Base-by-base conservation (phyloP, 1,284 basidiomycete genomes). In the Laetiporus sulphureus region DNA sequence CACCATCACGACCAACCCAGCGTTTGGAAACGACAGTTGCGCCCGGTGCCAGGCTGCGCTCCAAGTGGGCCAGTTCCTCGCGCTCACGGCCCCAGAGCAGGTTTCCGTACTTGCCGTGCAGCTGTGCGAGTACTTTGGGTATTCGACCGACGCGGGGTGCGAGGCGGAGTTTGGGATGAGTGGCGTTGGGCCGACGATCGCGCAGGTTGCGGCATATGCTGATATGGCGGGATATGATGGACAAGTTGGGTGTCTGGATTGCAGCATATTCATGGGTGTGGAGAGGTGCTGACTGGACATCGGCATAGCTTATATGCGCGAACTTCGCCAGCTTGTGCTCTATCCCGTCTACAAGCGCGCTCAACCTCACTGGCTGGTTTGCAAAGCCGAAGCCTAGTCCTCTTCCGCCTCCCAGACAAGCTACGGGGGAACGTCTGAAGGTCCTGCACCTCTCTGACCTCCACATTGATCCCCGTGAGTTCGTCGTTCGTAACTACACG, bases 371-470 rank as follows among this genome's bases (percentile, higher is more conserved):
- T 2, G 58, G 61, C 5, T 81, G 77, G 73, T 81, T 81, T 59
- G 63, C 69, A 19, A 80, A 76, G 52, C 81, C 81, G 1, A 88
- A 87, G 55, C 84, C 84, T 0, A 64, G 71, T 36, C 79, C 82
- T 8, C 68, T 81, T 3, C 78, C 75, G 15, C 46, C 64, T 6
- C 65, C 67, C 0, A 79, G 71, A 57, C 65, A 68, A 53, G 68
- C 72, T 8, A 83, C 76, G 35, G 83, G 82, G 5, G 64, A 80
- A 52, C 69, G 76, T 32, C 61, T 89, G 30, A 86, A 83, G 53
- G 79, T 90, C 1, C 61, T 90, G 34, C 88, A 91, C 54, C 50
- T 89, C 8, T 86, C 83, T 0, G 87, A 91, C 54, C 68, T 87
- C 44, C 88, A 91, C 60, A 63, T 91, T 40, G 88, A 91, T 56